Base-by-base conservation (phyloP, 2,329 filamentous ascomycete genomes). In the Domatiomyces globalis region DNA sequence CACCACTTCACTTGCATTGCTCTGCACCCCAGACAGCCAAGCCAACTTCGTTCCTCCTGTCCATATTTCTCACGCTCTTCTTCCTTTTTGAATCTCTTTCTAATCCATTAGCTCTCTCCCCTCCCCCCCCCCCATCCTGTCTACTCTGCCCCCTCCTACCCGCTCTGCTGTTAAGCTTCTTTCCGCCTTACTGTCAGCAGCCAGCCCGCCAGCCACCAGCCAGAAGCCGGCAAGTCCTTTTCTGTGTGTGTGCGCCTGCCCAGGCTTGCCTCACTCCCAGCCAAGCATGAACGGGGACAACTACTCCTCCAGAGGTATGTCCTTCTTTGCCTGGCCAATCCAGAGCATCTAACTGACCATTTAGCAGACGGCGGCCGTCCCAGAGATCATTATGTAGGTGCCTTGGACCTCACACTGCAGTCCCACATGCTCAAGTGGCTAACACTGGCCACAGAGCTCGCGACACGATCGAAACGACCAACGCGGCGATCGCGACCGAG, bases 231-330 rank as follows among this genome's bases (percentile, higher is more conserved):
- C 15, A 5, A 5, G 10, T 2, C 33, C 33, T 39, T 10, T 39
- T 39, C 33, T 39, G 2, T 15, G 10, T 39, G 33, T 3, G 15
- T 2, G 10, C n/a, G 43, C 43, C 43, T 19, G 9, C 10, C 47
- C 36, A 17, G 43, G 43, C 43, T 10, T 27, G 43, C 6, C 8
- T 27, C 12, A 25, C 48, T 44, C 22, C 22, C 22, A 39, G 46
- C 39, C 43, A 63, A 79, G 55, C 54, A 92, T 92, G 86, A 90
- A 90, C 83, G 85, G 85, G 66, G 85, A 90, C 68, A 83, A 75
- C 67, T 90, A 89, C 69, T 80, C 81, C 65, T 81, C 84, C 62
- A 79, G 85, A 79, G 85, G 85, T 86, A 73, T 67, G 47, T 54
- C 51, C 19, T 50, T 47, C 33, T 50, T 53, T 58, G 56, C 50